Evolutionary conservation across 768 basidiomycete genomes (phyloP), one percentile per base, ranked within the genome.

Genomic region (Coprinellus aureogranulatus): DNA sequence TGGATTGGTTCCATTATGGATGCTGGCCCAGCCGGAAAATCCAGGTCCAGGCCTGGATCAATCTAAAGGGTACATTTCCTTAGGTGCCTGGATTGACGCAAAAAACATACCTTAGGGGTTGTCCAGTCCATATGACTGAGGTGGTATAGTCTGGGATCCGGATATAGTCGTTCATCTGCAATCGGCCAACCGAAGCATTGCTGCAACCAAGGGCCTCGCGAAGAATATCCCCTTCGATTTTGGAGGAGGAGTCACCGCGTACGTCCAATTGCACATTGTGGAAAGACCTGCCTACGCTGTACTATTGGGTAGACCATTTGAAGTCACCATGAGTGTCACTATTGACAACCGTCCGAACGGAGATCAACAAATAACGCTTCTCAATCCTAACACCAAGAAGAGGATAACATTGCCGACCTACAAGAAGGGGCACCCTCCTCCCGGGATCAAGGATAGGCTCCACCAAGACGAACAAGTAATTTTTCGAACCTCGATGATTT

Each of bases 191-290:
- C 54, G 62, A 2, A 42, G 59, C 2, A 42, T 67, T 0, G 61
- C 67, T 12, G 42, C 52, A 3, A 66, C 69, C 0, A 48, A 63
- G 6, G 72, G 72, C 0, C 22, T 73, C 34, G 70, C 68, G 10
- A 23, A 49, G 12, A 67, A 73, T 53, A 64, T 74, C 0, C 58
- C 64, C 0, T 69, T 72, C 31, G 46, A 34, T 2, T 61, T 69
- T 31, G 67, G 62, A 2, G n/a, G n/a, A n/a, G 58, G 58, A 12
- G 41, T 71, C 2, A 64, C 54, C 0, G 14, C 68, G 1, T 69
- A 63, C 28, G 27, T 72, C 1, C 71, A 72, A 61, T 63, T 69
- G 8, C 71, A 72, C 44, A 58, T 72, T 4, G 63, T 72, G 5
- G 31, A 58, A 22, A 53, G 55, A 1, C 63, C 64, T 0, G 62